These are phyloP conservation scores for Xylariales sp. DNA, from an alignment of 2,329 filamentous ascomycete genomes.

Conservation along the genomic window DNA sequence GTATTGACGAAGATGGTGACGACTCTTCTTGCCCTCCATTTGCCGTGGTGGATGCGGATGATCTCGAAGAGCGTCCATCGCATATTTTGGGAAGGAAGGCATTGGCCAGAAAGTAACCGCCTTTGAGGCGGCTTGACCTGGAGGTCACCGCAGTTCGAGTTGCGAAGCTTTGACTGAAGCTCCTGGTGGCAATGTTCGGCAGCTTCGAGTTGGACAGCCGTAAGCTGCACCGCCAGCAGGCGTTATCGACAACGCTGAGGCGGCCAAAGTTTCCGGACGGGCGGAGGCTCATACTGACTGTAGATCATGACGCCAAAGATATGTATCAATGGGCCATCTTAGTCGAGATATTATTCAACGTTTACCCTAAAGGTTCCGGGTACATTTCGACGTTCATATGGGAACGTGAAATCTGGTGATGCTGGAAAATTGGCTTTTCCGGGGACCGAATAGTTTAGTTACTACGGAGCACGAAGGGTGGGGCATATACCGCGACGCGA, in stretches of 20 bases:
- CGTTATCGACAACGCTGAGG: slow-evolving; percentile 19
- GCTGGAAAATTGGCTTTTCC: no score
- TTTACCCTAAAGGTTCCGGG: no score
- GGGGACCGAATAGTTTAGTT: no score
- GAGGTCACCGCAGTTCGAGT: slow-evolving; percentile 12
- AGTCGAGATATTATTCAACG: no score
- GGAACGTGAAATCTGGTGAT: no score
- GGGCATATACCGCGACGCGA: no score
- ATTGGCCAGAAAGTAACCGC: slow-evolving; percentile 27
- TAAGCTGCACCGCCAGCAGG: slow-evolving; percentile 26
- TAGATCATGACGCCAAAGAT: slow-evolving; percentile 21
- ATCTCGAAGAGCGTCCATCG: slow-evolving; percentile 3
- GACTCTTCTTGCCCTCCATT: slow-evolving; percentile 6
- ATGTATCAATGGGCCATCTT: slow-evolving; percentile 6
- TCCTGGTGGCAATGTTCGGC: slow-evolving; percentile 8
- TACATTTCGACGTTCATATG: no score
- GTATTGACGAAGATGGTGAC: slow-evolving; percentile 7
- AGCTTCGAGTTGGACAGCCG: slow-evolving; percentile 10
- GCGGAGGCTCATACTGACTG: slow-evolving; percentile 28
- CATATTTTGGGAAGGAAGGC: slow-evolving; percentile 11
- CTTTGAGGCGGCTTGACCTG: slow-evolving; percentile 17
- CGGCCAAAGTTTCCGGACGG: slow-evolving; percentile 23
- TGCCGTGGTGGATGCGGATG: slow-evolving; percentile 5
- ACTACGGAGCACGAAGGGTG: no score
- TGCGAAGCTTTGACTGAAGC: slow-evolving; percentile 15